A percentile compares a stretch with the other conserved stretches of the same genome.
These are phyloP conservation scores for Ogataea kodamae DNA, from an alignment of 805 yeast species.

Conservation along the genomic window DNA sequence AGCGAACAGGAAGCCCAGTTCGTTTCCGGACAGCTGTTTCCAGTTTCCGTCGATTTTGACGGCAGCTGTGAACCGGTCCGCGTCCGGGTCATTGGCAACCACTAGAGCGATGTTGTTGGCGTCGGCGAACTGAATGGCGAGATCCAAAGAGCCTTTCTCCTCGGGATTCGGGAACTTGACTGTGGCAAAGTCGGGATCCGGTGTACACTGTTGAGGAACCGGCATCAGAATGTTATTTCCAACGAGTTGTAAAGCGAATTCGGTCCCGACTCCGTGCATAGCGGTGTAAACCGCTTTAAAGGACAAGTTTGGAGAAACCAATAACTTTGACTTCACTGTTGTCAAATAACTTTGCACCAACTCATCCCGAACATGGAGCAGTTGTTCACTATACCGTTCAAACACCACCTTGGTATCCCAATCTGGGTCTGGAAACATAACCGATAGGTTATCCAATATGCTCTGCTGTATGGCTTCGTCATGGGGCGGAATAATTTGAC, in stretches of 20 bases:
- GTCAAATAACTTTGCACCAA: constrained; percentile 41
- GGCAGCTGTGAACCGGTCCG: constrained; percentile 88
- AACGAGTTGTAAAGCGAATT: constrained; percentile 47
- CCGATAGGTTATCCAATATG: constrained; percentile 59
- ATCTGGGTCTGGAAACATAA: constrained; percentile 46
- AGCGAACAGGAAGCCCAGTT: constrained; percentile 83
- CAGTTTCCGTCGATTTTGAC: constrained; percentile 51
- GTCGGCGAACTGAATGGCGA: constrained; percentile 66
- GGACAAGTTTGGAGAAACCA: constrained; percentile 28
- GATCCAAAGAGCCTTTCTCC: constrained; percentile 83
- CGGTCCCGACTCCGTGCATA: constrained; percentile 91
- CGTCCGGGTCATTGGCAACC: constrained; percentile 94
- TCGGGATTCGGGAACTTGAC: constrained; percentile 94
- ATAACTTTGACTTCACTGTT: constrained; percentile 32
- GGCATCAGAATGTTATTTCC: constrained; percentile 29
- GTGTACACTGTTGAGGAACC: constrained; percentile 64
- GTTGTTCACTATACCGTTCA: constrained; percentile 15
- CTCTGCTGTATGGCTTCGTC: constrained; percentile 66
- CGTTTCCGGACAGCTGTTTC: constrained; percentile 88
- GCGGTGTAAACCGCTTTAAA: constrained; percentile 79
- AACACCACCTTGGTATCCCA: constrained; percentile 34
- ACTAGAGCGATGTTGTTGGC: constrained; percentile 46
- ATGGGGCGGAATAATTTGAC: constrained; percentile 93
- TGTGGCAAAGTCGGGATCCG: constrained; percentile 85
- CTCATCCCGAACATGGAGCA: constrained; percentile 42